Evolutionary conservation across 1,284 basidiomycete species (phyloP).

Genomic region (Sporisorium scitamineum): DNA sequence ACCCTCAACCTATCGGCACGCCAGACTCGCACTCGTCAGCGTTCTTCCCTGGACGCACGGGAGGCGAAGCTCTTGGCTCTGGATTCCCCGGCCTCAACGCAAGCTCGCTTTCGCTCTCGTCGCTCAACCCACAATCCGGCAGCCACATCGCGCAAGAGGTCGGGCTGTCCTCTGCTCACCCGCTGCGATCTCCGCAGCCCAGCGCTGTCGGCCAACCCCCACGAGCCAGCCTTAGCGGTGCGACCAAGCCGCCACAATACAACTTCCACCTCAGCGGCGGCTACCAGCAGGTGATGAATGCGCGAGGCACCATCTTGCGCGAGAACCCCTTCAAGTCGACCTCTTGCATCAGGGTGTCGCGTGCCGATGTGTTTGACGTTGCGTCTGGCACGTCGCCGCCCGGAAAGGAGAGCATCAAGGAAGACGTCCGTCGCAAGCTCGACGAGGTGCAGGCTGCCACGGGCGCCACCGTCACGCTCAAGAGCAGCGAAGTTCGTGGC

Average conservation of each 20-base stretch:
- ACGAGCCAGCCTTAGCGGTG: constrained; percentile 33
- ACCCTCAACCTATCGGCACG: constrained; percentile 47
- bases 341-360: constrained; percentile 85
- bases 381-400: constrained; percentile 35
- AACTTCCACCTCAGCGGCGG: constrained; percentile 91
- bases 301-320: constrained; percentile 87
- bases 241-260: constrained; percentile 54
- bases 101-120: constrained; percentile 51
- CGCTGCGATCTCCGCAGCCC: constrained; percentile 25
- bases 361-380: constrained; percentile 82
- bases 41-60: constrained; percentile 34
- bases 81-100: constrained; percentile 47
- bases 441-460: constrained; percentile 92
- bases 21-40: constrained; percentile 48
- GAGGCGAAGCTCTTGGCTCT: constrained; percentile 34
- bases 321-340: constrained; percentile 88
- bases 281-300: constrained; percentile 91
- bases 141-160: constrained; percentile 45
- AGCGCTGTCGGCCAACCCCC: constrained; percentile 19
- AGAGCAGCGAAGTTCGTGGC: constrained; percentile 66
- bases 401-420: constrained; percentile 77
- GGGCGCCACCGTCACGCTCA: constrained; percentile 85
- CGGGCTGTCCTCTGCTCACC: constrained; percentile 27
- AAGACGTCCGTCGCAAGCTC: constrained; percentile 85
- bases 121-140: constrained; percentile 48